Conservation (phyloP, 169 alveolate genomes). For the Babesia bovis region DNA sequence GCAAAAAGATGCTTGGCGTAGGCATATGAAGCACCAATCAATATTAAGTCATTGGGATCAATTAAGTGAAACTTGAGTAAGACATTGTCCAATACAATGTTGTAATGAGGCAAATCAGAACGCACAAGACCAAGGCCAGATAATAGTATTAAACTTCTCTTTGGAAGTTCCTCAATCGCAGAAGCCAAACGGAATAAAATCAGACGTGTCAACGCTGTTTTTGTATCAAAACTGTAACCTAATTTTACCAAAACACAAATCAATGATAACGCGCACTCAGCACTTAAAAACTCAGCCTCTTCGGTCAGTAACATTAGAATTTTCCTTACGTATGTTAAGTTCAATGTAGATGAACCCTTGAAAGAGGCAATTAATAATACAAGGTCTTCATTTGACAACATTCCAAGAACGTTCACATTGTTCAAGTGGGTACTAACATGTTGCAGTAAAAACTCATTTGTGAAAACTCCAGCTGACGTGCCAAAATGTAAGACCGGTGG, state of each 20-base stretch:
- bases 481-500: slow-evolving; percentile 29
- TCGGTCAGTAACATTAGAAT: slow-evolving; percentile 24
- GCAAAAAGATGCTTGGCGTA: slow-evolving; percentile 23
- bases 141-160: not conserved
- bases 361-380: slow-evolving; percentile 20
- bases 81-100: slow-evolving; percentile 30
- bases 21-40: slow-evolving; percentile 59
- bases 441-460: slow-evolving; percentile 21
- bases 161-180: slow-evolving; percentile 30
- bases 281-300: slow-evolving; percentile 31
- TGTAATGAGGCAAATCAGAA: slow-evolving; percentile 34
- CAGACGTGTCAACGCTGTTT: slow-evolving; percentile 11
- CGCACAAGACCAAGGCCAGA: slow-evolving; percentile 19
- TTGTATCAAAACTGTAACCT: slow-evolving; percentile 29
- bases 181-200: slow-evolving; percentile 14
- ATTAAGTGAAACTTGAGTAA: slow-evolving; percentile 41
- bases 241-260: slow-evolving; percentile 29
- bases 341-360: not conserved
- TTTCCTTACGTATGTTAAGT: slow-evolving; percentile 15
- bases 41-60: not conserved
- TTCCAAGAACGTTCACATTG: slow-evolving; percentile 25
- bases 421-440: slow-evolving; percentile 14
- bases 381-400: slow-evolving; percentile 25
- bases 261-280: slow-evolving; percentile 21
- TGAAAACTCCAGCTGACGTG: slow-evolving; percentile 5